Percentiles rank a stretch among this genome's conserved stretches.
These are phyloP conservation scores for Bryum argenteum DNA, from an alignment of 225 moss, liverwort and hornwort species.

Conservation along the genomic window DNA sequence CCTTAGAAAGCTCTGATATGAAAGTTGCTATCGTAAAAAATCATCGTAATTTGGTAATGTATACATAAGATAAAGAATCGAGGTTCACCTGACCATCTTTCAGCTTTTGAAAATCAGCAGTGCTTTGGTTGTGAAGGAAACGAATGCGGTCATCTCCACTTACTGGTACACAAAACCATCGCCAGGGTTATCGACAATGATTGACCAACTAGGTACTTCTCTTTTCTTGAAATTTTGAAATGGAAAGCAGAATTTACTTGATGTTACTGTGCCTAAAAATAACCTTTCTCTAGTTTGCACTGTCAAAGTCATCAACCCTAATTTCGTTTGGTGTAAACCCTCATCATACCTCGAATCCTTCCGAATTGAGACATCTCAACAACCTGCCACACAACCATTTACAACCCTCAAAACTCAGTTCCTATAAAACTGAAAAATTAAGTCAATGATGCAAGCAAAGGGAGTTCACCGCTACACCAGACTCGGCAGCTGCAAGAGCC, in stretches of 20 bases:
- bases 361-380: conserved; percentile 94
- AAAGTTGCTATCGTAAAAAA: too few species aligned
- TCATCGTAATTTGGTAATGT: too few species aligned
- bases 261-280: too few species aligned
- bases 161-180: conserved; percentile 52
- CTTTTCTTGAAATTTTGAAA: too few species aligned
- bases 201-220: too few species aligned
- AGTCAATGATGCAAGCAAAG: conserved; percentile 19
- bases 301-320: too few species aligned
- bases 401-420: conserved; percentile 9
- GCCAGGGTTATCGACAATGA: too few species aligned
- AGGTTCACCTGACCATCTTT: conserved; percentile 73
- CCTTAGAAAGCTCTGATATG: neutral
- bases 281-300: too few species aligned
- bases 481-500: conserved; percentile 74
- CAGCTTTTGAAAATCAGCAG: conserved; percentile 85
- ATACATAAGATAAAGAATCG: too few species aligned
- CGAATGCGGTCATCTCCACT: conserved; percentile 86
- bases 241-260: too few species aligned
- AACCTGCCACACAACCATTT: conserved; percentile 60
- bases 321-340: neutral
- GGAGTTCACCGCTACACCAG: conserved; percentile 67
- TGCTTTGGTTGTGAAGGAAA: conserved; percentile 97
- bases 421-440: neutral
- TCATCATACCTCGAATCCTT: conserved; percentile 75